phyloP scores from a whole-genome alignment of 441 rosid genomes.

The Erodium trifolium region DNA sequence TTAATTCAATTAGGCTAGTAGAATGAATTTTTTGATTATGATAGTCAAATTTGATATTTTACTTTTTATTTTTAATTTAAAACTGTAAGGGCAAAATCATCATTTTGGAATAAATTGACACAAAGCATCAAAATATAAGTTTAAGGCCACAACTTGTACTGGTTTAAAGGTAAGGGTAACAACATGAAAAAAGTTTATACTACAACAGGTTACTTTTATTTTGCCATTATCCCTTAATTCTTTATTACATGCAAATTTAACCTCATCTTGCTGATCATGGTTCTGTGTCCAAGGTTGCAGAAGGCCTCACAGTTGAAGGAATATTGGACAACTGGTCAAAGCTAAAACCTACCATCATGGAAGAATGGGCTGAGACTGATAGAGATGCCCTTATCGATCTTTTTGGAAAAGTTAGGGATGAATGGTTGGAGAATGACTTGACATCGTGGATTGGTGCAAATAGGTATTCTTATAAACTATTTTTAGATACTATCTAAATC shows the following conservation, averaged over 20 bases:
- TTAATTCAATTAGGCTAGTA: no score
- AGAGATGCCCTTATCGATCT: constrained; percentile 59
- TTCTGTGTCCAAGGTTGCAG: constrained; percentile 54
- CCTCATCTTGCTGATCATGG: constrained; percentile 20
- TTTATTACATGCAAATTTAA: constrained; percentile 1
- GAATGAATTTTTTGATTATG: no score
- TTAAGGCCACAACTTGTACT: no score
- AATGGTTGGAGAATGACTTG: constrained; percentile 74
- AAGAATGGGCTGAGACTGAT: constrained; percentile 65
- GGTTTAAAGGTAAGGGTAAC: no score
- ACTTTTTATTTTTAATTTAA: no score
- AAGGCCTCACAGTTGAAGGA: constrained; percentile 58
- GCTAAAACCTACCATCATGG: constrained; percentile 66
- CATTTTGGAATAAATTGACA: no score
- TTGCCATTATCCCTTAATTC: no score
- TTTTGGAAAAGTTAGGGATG: constrained; percentile 83
- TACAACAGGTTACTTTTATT: no score
- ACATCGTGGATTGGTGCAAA: constrained; percentile 85
- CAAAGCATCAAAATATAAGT: no score
- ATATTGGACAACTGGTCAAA: constrained; percentile 70
- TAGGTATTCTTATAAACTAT: constrained; percentile 39
- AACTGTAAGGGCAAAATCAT: no score
- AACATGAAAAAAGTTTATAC: no score
- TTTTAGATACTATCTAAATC: constrained; percentile 4
- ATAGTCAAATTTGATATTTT: no score